phyloP scores from a whole-genome alignment of 2,329 filamentous ascomycete genomes.

The Colletotrichum plurivorum region DNA sequence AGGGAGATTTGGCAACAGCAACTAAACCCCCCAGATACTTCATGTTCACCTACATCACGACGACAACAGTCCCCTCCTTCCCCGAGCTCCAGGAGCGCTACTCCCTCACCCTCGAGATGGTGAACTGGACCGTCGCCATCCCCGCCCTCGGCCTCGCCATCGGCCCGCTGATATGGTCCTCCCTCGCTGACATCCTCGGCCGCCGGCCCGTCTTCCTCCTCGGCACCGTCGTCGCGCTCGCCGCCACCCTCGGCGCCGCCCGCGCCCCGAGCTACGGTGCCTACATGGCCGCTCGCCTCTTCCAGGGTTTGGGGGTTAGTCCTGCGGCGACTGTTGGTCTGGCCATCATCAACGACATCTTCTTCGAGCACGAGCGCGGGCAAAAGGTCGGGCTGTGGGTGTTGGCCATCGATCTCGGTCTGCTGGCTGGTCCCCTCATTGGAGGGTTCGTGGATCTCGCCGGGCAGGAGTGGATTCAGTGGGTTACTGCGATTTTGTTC shows the following conservation, averaged over 20 bases:
- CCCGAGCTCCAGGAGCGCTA: conserved; percentile 62
- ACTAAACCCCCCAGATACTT: conserved; percentile 59
- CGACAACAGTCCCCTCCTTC: conserved; percentile 69
- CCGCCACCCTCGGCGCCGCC: conserved; percentile 51
- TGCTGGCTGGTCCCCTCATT: conserved; percentile 60
- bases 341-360: conserved; percentile 68
- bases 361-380: conserved; percentile 69
- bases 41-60: conserved; percentile 71
- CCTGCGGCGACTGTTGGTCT: conserved; percentile 69
- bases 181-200: conserved; percentile 64
- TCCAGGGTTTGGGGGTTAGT: conserved; percentile 69
- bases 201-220: conserved; percentile 64
- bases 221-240: conserved; percentile 51
- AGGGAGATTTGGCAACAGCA: not conserved
- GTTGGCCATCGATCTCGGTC: conserved; percentile 66
- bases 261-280: conserved; percentile 56
- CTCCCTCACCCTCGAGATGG: conserved; percentile 58
- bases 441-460: conserved; percentile 66
- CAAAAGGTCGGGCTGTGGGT: conserved; percentile 71
- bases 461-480: conserved; percentile 66
- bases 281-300: conserved; percentile 72
- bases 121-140: conserved; percentile 70
- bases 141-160: conserved; percentile 64
- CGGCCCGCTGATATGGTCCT: conserved; percentile 66
- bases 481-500: conserved; percentile 68